Evolutionary conservation across 345 rosid species (phyloP).

Genomic region (Carallia brachiata): DNA sequence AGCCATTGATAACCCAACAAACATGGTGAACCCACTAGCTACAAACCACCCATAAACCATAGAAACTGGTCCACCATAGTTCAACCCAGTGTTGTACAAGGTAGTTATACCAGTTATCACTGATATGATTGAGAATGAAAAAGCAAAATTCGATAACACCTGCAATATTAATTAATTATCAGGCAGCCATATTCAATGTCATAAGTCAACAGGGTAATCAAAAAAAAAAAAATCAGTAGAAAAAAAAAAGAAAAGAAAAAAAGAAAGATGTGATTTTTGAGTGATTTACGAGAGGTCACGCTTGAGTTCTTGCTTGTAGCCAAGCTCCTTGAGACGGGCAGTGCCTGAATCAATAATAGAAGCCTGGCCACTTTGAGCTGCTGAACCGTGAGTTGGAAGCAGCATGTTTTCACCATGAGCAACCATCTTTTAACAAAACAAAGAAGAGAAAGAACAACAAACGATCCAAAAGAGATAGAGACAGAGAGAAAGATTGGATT

Average conservation of each 20-base stretch:
- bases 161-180: slow-evolving; percentile 25
- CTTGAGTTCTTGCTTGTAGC: slow-evolving; percentile 97
- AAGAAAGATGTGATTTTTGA: neutral
- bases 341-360: slow-evolving; percentile 60
- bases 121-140: slow-evolving; percentile 88
- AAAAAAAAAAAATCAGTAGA: neutral
- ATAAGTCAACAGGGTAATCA: neutral
- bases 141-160: slow-evolving; percentile 87
- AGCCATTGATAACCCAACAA: slow-evolving; percentile 84
- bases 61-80: slow-evolving; percentile 73
- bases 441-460: neutral
- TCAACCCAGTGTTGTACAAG: slow-evolving; percentile 74
- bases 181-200: slow-evolving; percentile 1
- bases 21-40: slow-evolving; percentile 76
- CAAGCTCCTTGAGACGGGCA: slow-evolving; percentile 78
- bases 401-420: too few species aligned
- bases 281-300: slow-evolving; percentile 81
- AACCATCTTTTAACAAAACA: slow-evolving; percentile 24
- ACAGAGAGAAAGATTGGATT: neutral
- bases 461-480: neutral
- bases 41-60: slow-evolving; percentile 87
- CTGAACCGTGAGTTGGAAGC: slow-evolving; percentile 25
- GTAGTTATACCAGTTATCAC: slow-evolving; percentile 90
- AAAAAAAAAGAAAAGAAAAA: neutral
- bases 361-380: slow-evolving; percentile 21